Percentiles rank a stretch among this genome's conserved stretches.
Conservation (phyloP, 768 basidiomycete genomes). For the Rhodosporidiobolus sp. region DNA sequence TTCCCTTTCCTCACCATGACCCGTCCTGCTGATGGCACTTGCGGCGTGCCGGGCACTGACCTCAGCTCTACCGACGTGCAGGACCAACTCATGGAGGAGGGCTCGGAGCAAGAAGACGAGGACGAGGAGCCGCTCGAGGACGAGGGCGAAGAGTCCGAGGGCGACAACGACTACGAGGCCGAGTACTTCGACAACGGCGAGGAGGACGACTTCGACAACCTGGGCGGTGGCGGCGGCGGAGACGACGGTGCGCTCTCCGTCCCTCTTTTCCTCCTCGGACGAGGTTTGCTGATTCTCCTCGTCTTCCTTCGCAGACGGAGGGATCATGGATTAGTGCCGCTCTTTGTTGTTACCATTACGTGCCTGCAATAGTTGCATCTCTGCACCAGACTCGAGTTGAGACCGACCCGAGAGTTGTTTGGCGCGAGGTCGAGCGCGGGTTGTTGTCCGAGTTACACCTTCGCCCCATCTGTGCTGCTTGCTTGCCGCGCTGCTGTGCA, state of each 20-base stretch:
- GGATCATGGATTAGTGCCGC: too few relatives aligned
- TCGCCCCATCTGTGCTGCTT: background rate
- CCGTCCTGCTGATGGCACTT: too few relatives aligned
- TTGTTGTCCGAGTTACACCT: background rate
- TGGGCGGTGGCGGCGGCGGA: slow-evolving; percentile 29
- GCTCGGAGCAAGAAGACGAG: slow-evolving; percentile 6
- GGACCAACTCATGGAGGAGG: slow-evolving; percentile 2
- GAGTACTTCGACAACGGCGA: slow-evolving; percentile 43
- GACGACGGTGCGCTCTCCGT: slow-evolving; percentile 27
- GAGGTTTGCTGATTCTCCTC: background rate
- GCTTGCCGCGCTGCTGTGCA: too few relatives aligned
- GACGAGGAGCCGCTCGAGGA: slow-evolving; percentile 26
- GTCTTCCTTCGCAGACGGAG: background rate
- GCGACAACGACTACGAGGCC: slow-evolving; percentile 40
- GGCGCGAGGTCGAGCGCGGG: background rate
- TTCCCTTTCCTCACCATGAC: background rate
- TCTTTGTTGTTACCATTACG: background rate
- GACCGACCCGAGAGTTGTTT: background rate
- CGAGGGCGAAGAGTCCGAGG: slow-evolving; percentile 35
- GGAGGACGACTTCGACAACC: slow-evolving; percentile 32
- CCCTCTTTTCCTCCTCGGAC: too few relatives aligned
- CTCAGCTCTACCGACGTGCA: too few relatives aligned
- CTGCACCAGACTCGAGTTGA: background rate
- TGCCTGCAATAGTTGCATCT: background rate
- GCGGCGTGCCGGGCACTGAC: too few relatives aligned